Evolutionary conservation across 1,139 yeast genomes (phyloP).

Genomic region (Hyphopichia buzzinii): DNA sequence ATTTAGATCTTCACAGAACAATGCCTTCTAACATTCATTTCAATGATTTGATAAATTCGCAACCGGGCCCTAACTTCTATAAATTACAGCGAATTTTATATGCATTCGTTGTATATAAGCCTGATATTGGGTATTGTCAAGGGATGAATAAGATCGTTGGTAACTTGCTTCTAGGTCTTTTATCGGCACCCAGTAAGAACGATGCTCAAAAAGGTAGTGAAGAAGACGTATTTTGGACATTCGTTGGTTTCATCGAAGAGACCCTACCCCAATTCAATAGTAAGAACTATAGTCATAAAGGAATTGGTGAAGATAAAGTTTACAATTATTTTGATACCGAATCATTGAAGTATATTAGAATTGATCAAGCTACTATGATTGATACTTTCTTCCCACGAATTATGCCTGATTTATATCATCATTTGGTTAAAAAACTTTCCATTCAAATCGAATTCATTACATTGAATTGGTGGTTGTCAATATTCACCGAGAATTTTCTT

Average conservation of each 20-base stretch:
- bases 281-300: not conserved
- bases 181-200: constrained; percentile 11
- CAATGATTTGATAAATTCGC: constrained; percentile 32
- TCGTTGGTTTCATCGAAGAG: constrained; percentile 50
- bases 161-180: constrained; percentile 40
- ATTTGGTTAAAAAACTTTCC: constrained; percentile 27
- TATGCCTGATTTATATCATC: constrained; percentile 40
- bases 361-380: constrained; percentile 34
- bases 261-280: constrained; percentile 42
- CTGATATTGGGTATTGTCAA: constrained; percentile 57
- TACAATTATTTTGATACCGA: constrained; percentile 32
- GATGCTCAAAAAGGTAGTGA: constrained; percentile 32
- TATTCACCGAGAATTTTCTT: constrained; percentile 52
- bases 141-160: constrained; percentile 66
- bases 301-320: not conserved
- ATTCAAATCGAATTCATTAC: constrained; percentile 53
- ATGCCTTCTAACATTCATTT: constrained; percentile 57
- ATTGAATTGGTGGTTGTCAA: constrained; percentile 58
- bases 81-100: constrained; percentile 49
- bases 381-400: constrained; percentile 19
- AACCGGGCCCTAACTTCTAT: constrained; percentile 54
- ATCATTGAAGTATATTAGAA: constrained; percentile 39
- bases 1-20: constrained; percentile 55
- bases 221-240: constrained; percentile 59
- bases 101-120: constrained; percentile 52